These are phyloP conservation scores for Leptographium galeiforme DNA, from an alignment of 2,329 filamentous ascomycete genomes.

Conservation along the genomic window DNA sequence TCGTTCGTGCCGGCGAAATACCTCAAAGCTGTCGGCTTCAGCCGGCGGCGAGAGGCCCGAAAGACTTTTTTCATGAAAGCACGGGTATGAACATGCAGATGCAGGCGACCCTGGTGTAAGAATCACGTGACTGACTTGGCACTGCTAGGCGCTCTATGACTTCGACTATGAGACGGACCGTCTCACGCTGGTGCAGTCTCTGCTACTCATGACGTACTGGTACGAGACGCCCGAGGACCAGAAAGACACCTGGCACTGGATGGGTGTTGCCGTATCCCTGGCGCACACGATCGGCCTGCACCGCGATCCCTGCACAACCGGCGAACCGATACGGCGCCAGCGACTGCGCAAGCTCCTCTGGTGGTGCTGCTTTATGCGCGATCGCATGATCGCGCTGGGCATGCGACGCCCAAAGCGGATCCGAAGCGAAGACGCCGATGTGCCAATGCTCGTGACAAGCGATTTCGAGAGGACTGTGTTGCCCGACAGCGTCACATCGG, in stretches of 20 bases:
- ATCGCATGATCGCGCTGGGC: conserved; percentile 80
- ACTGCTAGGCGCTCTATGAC: conserved; percentile 64
- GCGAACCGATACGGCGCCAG: conserved; percentile 59
- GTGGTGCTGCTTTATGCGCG: conserved; percentile 96
- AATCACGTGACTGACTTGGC: conserved; percentile 6
- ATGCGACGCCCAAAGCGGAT: conserved; percentile 89
- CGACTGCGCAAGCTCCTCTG: conserved; percentile 90
- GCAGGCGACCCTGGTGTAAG: too few species aligned
- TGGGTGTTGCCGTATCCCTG: conserved; percentile 87
- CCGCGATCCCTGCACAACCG: conserved; percentile 63
- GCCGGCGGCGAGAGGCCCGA: conserved; percentile 64
- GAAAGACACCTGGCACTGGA: conserved; percentile 98
- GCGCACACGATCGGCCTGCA: conserved; percentile 90
- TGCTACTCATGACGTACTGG: conserved; percentile 92
- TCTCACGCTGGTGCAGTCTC: conserved; percentile 73
- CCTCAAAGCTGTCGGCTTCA: conserved; percentile 64
- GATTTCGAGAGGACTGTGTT: conserved; percentile 72
- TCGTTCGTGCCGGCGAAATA: conserved; percentile 75
- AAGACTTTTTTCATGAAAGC: conserved; percentile 84
- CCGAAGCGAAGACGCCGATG: conserved; percentile 86
- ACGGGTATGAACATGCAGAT: conserved; percentile 44
- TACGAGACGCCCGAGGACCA: conserved; percentile 95
- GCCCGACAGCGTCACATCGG: conserved; percentile 51
- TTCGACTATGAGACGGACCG: conserved; percentile 91
- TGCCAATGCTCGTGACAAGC: conserved; percentile 71